Evolutionary conservation across 805 yeast species (phyloP), one percentile per base, ranked within the genome.

Genomic region (Candida jianshihensis): DNA sequence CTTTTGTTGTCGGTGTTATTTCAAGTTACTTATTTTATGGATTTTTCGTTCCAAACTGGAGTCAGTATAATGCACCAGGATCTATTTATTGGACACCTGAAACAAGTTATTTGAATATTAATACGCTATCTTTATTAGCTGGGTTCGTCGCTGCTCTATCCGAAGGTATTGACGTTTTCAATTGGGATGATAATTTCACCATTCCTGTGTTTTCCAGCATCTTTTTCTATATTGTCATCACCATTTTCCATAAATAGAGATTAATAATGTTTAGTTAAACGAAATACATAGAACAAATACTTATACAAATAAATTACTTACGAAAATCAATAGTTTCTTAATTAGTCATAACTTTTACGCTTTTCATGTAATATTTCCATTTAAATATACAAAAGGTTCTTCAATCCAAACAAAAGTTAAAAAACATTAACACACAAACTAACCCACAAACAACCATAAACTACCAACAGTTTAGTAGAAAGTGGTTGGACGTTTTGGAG

Each of bases 401-500:
- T 33, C 34, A 34, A 34, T 33, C 27, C 30, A 36, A 27, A 24
- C 29, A 28, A 6, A 36, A 30, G 26, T 26, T 30, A 38, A 39
- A 43, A 35, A 35, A 31, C 40, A 35, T 35, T 31, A 41, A 37
- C 35, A 38, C 41, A 35, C 34, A 32, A 34, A 36, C 30, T 28
- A 24, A 36, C 36, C 34, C 21, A 26, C 20, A 19, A 35, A 19
- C 25, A 20, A 16, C 24, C 19, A 20, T 15, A 15, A 27, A 27
- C 34, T 28, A 37, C 36, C 33, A 38, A 16, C 19, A 32, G 54
- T 66, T 72, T 89, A 90, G 85, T 90, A 90, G 86, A 80, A 89
- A 67, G 99, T 92, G 61, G 95, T 68, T 70, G 97, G 97, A 73
- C 95, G 83, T 75, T 81, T 81, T 74, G 86, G 74, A 70, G 90